Conservation (phyloP, 345 rosid genomes). For the Excoecaria cochinchinensis region DNA sequence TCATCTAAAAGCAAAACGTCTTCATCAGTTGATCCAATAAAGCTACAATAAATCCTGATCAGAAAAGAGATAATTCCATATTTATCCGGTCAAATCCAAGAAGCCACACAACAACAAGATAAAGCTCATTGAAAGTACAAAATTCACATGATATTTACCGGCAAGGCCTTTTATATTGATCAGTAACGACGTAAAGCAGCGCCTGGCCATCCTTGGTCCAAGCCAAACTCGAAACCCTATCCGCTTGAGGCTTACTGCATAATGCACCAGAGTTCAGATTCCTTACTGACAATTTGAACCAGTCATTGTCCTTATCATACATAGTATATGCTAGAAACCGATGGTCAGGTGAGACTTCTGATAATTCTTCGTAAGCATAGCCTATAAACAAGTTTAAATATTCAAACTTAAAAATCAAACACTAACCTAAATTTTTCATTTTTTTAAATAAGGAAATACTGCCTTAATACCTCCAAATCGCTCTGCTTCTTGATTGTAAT, state of each 20-base stretch:
- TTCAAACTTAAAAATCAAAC: constrained; percentile 5
- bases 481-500: constrained; percentile 91
- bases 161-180: constrained; percentile 80
- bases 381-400: constrained; percentile 38
- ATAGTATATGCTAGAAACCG: constrained; percentile 92
- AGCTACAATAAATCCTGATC: constrained; percentile 72
- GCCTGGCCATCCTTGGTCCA: constrained; percentile 92
- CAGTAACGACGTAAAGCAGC: constrained; percentile 80
- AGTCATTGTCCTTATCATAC: constrained; percentile 94
- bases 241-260: constrained; percentile 90
- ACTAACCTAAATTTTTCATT: background rate
- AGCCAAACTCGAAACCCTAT: constrained; percentile 71
- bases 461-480: constrained; percentile 81
- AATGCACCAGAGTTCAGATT: constrained; percentile 86
- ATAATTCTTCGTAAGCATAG: constrained; percentile 90
- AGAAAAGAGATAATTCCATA: constrained; percentile 9
- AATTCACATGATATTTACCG: constrained; percentile 35
- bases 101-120: background rate
- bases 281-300: constrained; percentile 72
- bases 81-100: constrained; percentile 9
- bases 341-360: constrained; percentile 89
- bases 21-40: constrained; percentile 86
- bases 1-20: constrained; percentile 85
- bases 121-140: background rate
- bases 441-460: too few relatives aligned